A percentile compares a stretch with the other conserved stretches of the same genome.
Evolutionary conservation across 2,329 filamentous ascomycete species (phyloP).

Genomic region (Paecilomyces sp.): DNA sequence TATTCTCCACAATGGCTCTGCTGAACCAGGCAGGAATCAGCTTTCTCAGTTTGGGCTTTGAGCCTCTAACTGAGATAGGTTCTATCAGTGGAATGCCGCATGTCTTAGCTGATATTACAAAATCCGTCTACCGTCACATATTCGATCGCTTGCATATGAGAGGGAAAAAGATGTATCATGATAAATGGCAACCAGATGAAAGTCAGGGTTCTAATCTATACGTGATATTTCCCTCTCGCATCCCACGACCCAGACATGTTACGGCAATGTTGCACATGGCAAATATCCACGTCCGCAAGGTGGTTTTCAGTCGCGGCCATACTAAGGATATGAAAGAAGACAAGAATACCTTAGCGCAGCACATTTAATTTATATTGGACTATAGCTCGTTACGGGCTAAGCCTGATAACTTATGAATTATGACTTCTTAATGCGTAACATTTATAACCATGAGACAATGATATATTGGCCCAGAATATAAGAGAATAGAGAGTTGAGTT

Average conservation of each 20-base stretch:
- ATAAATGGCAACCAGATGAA: constrained; percentile 31
- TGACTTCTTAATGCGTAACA: too few relatives aligned
- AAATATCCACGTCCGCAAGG: constrained; percentile 28
- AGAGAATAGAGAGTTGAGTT: too few relatives aligned
- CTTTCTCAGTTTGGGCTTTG: constrained; percentile 34
- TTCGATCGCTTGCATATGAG: constrained; percentile 26
- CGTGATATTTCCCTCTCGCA: constrained; percentile 27
- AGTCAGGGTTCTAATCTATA: constrained; percentile 24
- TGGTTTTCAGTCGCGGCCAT: neutral
- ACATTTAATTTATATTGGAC: too few relatives aligned
- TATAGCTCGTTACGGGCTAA: too few relatives aligned
- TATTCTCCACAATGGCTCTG: constrained; percentile 31
- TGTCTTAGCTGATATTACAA: constrained; percentile 19
- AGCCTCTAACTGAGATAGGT: constrained; percentile 24
- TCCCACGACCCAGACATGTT: constrained; percentile 23
- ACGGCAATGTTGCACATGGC: constrained; percentile 31
- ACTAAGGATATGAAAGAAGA: neutral
- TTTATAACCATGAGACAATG: too few relatives aligned
- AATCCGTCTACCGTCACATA: constrained; percentile 21
- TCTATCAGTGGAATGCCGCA: constrained; percentile 25
- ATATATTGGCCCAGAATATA: too few relatives aligned
- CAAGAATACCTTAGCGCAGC: neutral
- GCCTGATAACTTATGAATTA: too few relatives aligned
- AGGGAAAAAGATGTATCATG: constrained; percentile 34
- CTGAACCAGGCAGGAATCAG: constrained; percentile 23